Percentiles rank a stretch among this genome's conserved stretches.
phyloP scores from a whole-genome alignment of 2,329 filamentous ascomycete species.

The Lachnellula suecica region DNA sequence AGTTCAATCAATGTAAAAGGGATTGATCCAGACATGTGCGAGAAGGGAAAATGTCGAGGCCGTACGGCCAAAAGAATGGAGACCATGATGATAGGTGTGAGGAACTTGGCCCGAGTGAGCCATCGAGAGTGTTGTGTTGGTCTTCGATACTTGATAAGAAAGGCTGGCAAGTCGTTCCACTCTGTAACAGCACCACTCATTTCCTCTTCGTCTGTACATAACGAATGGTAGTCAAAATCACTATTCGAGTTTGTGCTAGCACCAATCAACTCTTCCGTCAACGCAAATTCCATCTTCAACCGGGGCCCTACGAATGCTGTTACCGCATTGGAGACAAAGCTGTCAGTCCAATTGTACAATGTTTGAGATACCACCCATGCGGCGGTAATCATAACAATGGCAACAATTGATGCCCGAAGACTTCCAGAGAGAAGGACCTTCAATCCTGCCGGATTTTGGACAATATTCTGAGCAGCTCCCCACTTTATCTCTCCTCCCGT shows the following conservation, averaged over 20 bases:
- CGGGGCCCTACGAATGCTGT: conserved; percentile 14
- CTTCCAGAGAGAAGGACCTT: conserved; percentile 37
- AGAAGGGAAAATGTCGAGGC: conserved; percentile 34
- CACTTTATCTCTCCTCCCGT: conserved; percentile 40
- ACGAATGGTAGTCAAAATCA: background rate
- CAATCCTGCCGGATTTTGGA: conserved; percentile 37
- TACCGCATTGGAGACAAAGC: conserved; percentile 14
- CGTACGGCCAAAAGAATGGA: conserved; percentile 34
- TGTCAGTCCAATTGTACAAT: conserved; percentile 27
- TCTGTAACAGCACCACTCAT: background rate
- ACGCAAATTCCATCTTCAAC: background rate
- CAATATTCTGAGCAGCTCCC: conserved; percentile 35
- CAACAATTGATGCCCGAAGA: conserved; percentile 28
- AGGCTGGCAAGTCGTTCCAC: background rate
- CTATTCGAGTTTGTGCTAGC: background rate
- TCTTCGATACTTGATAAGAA: background rate
- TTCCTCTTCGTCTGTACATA: background rate
- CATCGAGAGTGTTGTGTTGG: background rate
- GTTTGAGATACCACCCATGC: conserved; percentile 32
- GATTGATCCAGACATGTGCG: conserved; percentile 34
- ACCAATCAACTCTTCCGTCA: background rate
- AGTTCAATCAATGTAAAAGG: conserved; percentile 35
- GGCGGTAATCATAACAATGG: conserved; percentile 27
- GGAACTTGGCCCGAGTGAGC: conserved; percentile 4
- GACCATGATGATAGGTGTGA: conserved; percentile 15